Evolutionary conservation across 441 rosid species (phyloP), one percentile per base, ranked within the genome.

Genomic region (Adansonia madagascariensis): DNA sequence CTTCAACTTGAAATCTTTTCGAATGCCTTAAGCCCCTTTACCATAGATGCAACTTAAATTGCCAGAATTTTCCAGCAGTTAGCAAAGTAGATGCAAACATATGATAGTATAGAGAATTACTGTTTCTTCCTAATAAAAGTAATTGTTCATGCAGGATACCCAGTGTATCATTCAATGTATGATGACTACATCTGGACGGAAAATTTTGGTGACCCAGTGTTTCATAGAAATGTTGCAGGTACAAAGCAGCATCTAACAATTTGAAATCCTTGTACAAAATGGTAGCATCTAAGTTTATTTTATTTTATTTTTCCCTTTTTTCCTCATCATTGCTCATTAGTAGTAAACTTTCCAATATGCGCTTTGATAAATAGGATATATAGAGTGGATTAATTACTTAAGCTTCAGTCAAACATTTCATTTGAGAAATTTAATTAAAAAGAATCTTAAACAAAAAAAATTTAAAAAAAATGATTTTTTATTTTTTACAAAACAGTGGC

Each of bases 91-190:
- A 50, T 6, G 55, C 71, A 73, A 44, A 44, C 59, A 74, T 46
- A 62, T 70, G 53, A 20, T 71, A 11, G 17, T 15, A 74, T 72
- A 68, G 59, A 68, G 70, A 71, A 39, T 75, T 50, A 44, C 17
- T 49, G 44, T 69, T 47, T 67, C 62, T 60, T 20, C 53, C 71
- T 78, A 63, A 62, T 69, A 49, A 43, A 65, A 24, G 71, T 8
- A 24, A 15, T 31, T 55, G 77, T 74, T 61, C 47, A 6, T 35
- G 77, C 89, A 91, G 98, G 82, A 15, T 91, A 87, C 84, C 95
- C 97, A n/a, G 94, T 89, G 18, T 93, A 94, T 80, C 98, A 94
- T 81, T 92, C 97, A 12, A 89, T 90, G 91, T 94, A 92, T 12
- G 97, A 94, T 76, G 97, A 94, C 78, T 94, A 85, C 67, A 43